Evolutionary conservation across 2,329 filamentous ascomycete genomes (phyloP).

Genomic region (Thelonectria rubi): DNA sequence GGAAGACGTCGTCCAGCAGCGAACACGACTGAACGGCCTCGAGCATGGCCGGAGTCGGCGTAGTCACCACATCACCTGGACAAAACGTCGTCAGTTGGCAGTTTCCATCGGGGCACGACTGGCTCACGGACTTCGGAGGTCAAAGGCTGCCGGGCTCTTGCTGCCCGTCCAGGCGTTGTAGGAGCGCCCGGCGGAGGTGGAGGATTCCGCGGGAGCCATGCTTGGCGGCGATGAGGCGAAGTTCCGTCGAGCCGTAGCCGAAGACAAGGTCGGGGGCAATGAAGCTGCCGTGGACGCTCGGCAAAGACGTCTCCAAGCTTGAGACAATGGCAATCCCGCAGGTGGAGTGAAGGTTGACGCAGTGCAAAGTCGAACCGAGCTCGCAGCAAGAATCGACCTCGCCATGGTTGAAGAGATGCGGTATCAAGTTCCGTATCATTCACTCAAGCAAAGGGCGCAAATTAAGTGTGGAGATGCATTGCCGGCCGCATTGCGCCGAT

Average conservation of each 20-base stretch:
- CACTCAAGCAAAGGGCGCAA: constrained; percentile 1
- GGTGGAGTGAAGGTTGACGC: not conserved
- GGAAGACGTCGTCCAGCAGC: constrained; percentile 84
- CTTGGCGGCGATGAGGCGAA: constrained; percentile 23
- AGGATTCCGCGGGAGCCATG: constrained; percentile 28
- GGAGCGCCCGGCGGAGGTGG: constrained; percentile 21
- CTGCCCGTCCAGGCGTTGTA: constrained; percentile 50
- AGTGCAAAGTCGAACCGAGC: constrained; percentile 3
- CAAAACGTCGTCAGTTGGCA: constrained; percentile 5
- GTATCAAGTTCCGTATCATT: not conserved
- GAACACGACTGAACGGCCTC: constrained; percentile 77
- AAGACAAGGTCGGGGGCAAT: not conserved
- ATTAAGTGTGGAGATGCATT: constrained; percentile 9
- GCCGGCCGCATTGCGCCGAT: constrained; percentile 3
- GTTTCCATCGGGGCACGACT: not conserved
- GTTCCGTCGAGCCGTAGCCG: constrained; percentile 6
- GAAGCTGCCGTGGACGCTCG: not conserved
- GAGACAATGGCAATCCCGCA: not conserved
- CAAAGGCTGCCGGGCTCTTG: constrained; percentile 50
- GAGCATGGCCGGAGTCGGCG: constrained; percentile 83
- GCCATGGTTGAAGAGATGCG: constrained; percentile 6
- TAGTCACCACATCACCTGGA: constrained; percentile 68
- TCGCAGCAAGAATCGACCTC: constrained; percentile 7
- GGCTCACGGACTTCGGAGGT: constrained; percentile 50
- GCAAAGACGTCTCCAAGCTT: constrained; percentile 1